Evolutionary conservation across 2,329 filamentous ascomycete genomes (phyloP), one percentile per base, ranked within the genome.

Genomic region (Botrytis cinerea): DNA sequence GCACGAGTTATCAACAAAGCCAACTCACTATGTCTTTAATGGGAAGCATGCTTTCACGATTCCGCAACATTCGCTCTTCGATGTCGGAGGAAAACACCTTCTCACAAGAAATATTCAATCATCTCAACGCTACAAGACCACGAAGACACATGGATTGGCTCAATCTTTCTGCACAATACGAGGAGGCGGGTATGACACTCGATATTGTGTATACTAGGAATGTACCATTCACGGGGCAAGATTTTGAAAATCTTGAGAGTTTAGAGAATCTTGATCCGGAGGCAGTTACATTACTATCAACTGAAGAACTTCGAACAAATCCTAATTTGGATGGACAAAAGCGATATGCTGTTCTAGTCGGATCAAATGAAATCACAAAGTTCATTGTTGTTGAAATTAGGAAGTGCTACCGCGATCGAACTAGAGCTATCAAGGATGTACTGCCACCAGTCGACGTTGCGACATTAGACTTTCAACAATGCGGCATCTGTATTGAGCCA

Each of bases 311-410:
- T 18, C 51, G 51, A 16, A 18, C 0, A 1, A 8, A 54, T 28
- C 51, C 51, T 12, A 54, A 54, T 54, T n/a, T 54, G 51, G 14
- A 54, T 28, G 14, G 51, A 8, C n/a, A 54, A 2, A 28, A 28
- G 14, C 51, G 51, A 18, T 28, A 28, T 8, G 51, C 51, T 54
- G 10, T 28, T n/a, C n/a, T 54, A 16, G 25, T 14, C 0, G 25
- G 14, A 8, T 0, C 14, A 6, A n/a, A 54, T 18, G n/a, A 25
- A 0, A 28, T 6, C 2, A 14, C 16, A 1, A 54, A 16, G 14
- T 54, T 54, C 14, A 28, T 54, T 28, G 5, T 54, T 14, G n/a
- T 54, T 28, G 51, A 28, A 12, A 54, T 54, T 28, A 54, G n/a
- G n/a, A 54, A 28, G n/a, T 8, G 2, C 6, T 54, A 54, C n/a